Percentiles rank a stretch among this genome's conserved stretches.
These are phyloP conservation scores for Paecilomyces formosus DNA, from an alignment of 2,329 filamentous ascomycete genomes.

Conservation along the genomic window DNA sequence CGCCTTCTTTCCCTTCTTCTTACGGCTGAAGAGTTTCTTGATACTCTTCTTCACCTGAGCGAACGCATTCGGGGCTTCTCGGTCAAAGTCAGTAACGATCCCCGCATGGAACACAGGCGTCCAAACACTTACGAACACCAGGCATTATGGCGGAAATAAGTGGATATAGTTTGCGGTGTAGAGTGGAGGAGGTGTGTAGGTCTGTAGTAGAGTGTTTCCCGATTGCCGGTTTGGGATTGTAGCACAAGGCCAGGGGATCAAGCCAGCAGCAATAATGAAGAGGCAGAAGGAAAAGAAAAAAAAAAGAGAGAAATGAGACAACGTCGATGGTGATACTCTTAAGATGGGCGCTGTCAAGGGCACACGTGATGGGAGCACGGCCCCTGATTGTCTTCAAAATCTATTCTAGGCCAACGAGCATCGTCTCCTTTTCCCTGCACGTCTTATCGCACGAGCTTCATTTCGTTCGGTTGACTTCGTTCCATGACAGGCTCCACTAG, in stretches of 20 bases:
- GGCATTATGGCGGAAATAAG: constrained; percentile 17
- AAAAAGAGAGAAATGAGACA: background rate
- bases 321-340: constrained; percentile 1
- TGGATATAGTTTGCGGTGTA: background rate
- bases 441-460: background rate
- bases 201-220: background rate
- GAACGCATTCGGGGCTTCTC: constrained; percentile 21
- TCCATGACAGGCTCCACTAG: background rate
- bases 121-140: constrained; percentile 24
- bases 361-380: background rate
- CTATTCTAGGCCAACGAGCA: background rate
- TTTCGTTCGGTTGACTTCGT: background rate
- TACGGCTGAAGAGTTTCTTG: constrained; percentile 23
- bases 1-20: constrained; percentile 19
- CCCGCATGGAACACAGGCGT: background rate
- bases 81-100: background rate
- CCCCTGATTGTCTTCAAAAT: background rate
- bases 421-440: background rate
- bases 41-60: constrained; percentile 26
- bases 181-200: background rate
- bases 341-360: background rate
- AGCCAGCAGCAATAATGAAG: background rate
- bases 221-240: background rate
- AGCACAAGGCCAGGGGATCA: background rate
- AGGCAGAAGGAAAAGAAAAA: background rate